Evolutionary conservation across 2,329 filamentous ascomycete species (phyloP).

Genomic region (Teratosphaeria pseudoeucalypti): DNA sequence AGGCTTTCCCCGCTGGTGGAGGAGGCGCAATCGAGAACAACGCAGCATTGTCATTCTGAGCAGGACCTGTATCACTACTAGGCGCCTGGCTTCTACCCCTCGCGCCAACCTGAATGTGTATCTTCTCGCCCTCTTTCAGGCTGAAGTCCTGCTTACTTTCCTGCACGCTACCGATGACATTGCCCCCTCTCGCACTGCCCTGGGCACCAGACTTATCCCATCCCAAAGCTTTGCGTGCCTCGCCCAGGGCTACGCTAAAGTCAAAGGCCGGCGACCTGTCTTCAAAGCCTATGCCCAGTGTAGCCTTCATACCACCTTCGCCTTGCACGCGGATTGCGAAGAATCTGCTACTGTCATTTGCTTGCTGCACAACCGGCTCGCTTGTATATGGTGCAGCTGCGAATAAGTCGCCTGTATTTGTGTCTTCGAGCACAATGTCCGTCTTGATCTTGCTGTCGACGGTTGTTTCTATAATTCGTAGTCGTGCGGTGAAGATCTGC

Average conservation of each 20-base stretch:
- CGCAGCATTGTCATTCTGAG: constrained; percentile 33
- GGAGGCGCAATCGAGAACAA: constrained; percentile 69
- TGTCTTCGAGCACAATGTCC: constrained; percentile 72
- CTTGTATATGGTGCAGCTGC: constrained; percentile 71
- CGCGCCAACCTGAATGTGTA: constrained; percentile 65
- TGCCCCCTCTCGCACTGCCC: constrained; percentile 17
- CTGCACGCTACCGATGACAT: constrained; percentile 21
- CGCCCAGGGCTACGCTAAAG: constrained; percentile 69
- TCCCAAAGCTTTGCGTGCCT: constrained; percentile 60
- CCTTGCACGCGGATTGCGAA: constrained; percentile 75
- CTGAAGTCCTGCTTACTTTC: constrained; percentile 64
- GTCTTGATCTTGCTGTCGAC: constrained; percentile 13
- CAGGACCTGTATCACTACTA: constrained; percentile 28
- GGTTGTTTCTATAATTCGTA: constrained; percentile 43
- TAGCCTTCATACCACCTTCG: constrained; percentile 62
- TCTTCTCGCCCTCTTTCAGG: constrained; percentile 81
- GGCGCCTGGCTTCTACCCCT: constrained; percentile 32
- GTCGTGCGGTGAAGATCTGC: constrained; percentile 75
- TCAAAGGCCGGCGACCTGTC: constrained; percentile 80
- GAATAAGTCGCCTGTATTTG: constrained; percentile 62
- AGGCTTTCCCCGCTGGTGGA: constrained; percentile 40
- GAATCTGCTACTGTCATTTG: constrained; percentile 70
- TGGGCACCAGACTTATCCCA: constrained; percentile 33
- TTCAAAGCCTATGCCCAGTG: constrained; percentile 77
- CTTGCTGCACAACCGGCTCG: constrained; percentile 59